phyloP scores from a whole-genome alignment of 108 stramenopile genomes.

The Nitzschia inconspicua region DNA sequence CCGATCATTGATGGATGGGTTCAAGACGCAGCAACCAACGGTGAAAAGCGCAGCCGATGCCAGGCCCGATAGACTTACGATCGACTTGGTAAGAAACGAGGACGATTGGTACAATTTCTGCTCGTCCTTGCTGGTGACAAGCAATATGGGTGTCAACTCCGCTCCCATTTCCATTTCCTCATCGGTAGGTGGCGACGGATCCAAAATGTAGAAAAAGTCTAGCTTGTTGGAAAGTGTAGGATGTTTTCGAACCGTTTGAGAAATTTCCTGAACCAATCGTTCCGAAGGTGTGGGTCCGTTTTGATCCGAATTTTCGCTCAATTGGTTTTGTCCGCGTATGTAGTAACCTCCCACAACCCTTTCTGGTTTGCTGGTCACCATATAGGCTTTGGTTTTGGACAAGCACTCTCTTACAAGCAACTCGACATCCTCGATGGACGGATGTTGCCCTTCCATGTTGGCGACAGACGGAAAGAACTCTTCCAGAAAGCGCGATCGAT shows the following conservation, averaged over 20 bases:
- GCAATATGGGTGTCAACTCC: constrained; percentile 39
- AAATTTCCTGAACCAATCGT: constrained; percentile 34
- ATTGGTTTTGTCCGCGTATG: constrained; percentile 47
- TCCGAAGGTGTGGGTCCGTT: constrained; percentile 31
- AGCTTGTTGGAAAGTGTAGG: constrained; percentile 41
- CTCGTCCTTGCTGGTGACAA: constrained; percentile 47
- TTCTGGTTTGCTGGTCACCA: constrained; percentile 64
- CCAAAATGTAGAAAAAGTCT: constrained; percentile 57
- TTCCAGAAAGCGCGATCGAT: constrained; percentile 49
- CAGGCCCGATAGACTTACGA: constrained; percentile 40
- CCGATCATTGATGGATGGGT: constrained; percentile 39
- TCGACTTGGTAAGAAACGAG: constrained; percentile 33
- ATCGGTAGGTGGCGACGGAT: constrained; percentile 59
- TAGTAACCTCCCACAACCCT: constrained; percentile 65
- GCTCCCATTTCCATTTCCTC: constrained; percentile 58
- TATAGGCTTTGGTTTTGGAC: constrained; percentile 35
- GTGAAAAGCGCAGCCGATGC: constrained; percentile 44
- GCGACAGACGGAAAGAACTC: constrained; percentile 53
- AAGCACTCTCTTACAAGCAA: constrained; percentile 40
- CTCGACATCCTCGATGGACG: constrained; percentile 46
- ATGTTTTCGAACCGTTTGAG: constrained; percentile 29
- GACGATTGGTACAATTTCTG: constrained; percentile 30
- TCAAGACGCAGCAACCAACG: constrained; percentile 48
- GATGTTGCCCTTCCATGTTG: constrained; percentile 34
- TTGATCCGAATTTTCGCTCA: constrained; percentile 21